Evolutionary conservation across 2,329 filamentous ascomycete species (phyloP).

Genomic region (Rutstroemia sp.): DNA sequence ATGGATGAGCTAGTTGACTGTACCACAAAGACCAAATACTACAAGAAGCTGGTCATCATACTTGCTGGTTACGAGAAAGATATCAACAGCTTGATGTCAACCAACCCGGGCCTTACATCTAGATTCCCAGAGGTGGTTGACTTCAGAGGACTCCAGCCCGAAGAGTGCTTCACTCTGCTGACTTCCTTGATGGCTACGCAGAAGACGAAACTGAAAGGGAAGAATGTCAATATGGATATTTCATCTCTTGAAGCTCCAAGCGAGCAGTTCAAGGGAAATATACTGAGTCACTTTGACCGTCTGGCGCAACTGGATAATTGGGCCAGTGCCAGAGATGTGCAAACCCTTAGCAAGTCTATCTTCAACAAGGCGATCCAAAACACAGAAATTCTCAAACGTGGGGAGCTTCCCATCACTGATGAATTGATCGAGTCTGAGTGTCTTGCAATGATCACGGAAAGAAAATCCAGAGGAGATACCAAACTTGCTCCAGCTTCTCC

Average conservation of each 20-base stretch:
- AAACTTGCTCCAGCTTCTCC: too few species aligned
- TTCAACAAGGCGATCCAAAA: too few species aligned
- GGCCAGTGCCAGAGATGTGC: slow-evolving; percentile 46
- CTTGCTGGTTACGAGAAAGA: slow-evolving; percentile 50
- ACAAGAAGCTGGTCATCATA: slow-evolving; percentile 44
- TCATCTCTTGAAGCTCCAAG: slow-evolving; percentile 22
- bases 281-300: slow-evolving; percentile 26
- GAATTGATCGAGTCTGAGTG: too few species aligned
- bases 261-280: slow-evolving; percentile 29
- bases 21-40: slow-evolving; percentile 39
- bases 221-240: too few species aligned
- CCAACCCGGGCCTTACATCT: slow-evolving; percentile 46
- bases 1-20: slow-evolving; percentile 60
- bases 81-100: slow-evolving; percentile 43
- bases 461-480: too few species aligned
- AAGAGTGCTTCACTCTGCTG: slow-evolving; percentile 30
- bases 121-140: slow-evolving; percentile 45
- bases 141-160: slow-evolving; percentile 32
- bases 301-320: slow-evolving; percentile 36
- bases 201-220: too few species aligned
- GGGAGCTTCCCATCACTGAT: too few species aligned
- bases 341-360: slow-evolving; percentile 36
- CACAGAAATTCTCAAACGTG: too few species aligned
- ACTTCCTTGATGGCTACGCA: too few species aligned
- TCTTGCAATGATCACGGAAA: too few species aligned